Base-by-base conservation (phyloP, 2,329 filamentous ascomycete genomes). In the Ceratocystis ficicola region DNA sequence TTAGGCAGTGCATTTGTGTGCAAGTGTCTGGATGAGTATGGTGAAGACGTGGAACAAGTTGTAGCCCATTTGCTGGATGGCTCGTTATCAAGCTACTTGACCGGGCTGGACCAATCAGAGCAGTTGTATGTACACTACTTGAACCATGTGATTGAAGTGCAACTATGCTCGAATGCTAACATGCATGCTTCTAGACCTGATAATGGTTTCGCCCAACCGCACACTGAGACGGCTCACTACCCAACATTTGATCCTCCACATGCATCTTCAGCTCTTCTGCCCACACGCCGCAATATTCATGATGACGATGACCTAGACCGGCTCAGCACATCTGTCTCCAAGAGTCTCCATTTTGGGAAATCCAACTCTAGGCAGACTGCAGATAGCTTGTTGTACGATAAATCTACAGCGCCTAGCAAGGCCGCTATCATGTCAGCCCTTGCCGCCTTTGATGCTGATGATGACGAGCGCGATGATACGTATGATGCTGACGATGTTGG, bases 401-500 rank as follows among this genome's bases (percentile, higher is more conserved):
- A 82, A 63, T 80, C 82, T 22, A 77, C 77, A 1, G 84, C 86
- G 2, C 83, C 87, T 1, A 86, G 86, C 71, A 96, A 95, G 76
- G 89, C 90, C 0, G 87, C 90, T 10, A 96, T 96, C 70, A 77
- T 96, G 28, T 89, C 92, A 2, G 93, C 93, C 0, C 83, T 97
- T 1, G 90, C 90, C 17, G 83, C 87, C 0, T 96, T 97, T 70
- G 92, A 97, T 76, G 87, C 87, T 0, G 93, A 97, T 71, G 94
- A 97, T 70, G 94, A 99, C 73, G 94, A 99, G 76, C 84, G 91
- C 44, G 94, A 99, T 74, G 94, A 99, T 74, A 97, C 93, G 0
- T 99, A 99, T 73, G 94, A 99, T 71, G 85, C 87, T 1, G 90
- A 86, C 62, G 94, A 97, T 72, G 90, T 97, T 1, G 94, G 94